Base-by-base conservation (phyloP, 2,329 filamentous ascomycete species). In the Apiospora koreana region DNA sequence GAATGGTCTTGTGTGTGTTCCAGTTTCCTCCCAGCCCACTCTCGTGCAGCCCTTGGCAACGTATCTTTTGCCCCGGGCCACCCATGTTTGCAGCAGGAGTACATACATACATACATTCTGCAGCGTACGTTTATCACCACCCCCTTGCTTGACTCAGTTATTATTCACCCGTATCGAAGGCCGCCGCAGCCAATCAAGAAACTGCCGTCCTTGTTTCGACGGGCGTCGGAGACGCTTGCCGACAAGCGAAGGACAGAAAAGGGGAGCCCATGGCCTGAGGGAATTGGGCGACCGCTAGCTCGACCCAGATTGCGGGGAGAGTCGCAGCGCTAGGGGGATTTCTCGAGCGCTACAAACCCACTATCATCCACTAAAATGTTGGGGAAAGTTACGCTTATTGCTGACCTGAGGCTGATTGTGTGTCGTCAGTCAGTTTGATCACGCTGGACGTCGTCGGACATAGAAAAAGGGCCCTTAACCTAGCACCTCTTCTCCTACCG, bases 301-400 rank as follows among this genome's bases (percentile, higher is more conserved):
- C 5, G 18, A 62, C 21, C 54, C 54, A 62, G 54, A 62, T 62
- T 62, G 54, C 54, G 54, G 54, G 54, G 54, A 54, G 48, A 62
- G 54, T 62, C 18, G 54, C 54, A 62, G 18, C 31, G 31, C 54
- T 62, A 38, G 31, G 54, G 18, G 45, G 28, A 21, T 31, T 35
- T 21, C 10, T 2, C 38, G 21, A 31, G 9, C 21, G 54, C 54
- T 38, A 9, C 7, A 3, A 35, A n/a, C 21, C 54, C 54, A 62
- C 54, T 62, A 38, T 21, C 28, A n/a, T 62, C 54, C 54, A 62
- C 54, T 62, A 38, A 38, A 38, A 62, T 35, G 28, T 23, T 62
- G 54, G 54, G 54, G 54, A 62, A 62, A 62, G 54, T 23, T 38
- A 62, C 28, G 54, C 54, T 38, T 62, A 38, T 62, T 62, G 25